Conservation (phyloP, 1,284 basidiomycete species). For the Pulchroboletus neoregius region DNA sequence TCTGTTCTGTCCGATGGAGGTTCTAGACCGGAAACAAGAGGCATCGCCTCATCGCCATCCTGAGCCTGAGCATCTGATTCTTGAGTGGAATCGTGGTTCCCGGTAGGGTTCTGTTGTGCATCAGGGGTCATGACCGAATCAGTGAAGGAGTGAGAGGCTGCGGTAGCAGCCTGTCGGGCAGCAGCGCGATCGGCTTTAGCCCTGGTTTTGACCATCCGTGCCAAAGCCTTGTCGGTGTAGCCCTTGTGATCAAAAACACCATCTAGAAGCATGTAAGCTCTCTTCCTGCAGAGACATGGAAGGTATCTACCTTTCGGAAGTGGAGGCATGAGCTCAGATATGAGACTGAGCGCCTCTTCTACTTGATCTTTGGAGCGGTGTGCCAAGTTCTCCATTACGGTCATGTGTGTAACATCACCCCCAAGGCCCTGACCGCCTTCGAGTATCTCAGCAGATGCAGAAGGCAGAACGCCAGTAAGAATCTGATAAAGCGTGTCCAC, state of each 20-base stretch:
- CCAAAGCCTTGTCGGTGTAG: slow-evolving; percentile 85
- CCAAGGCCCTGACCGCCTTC: slow-evolving; percentile 68
- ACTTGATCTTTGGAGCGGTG: slow-evolving; percentile 96
- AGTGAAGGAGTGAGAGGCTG: slow-evolving; percentile 30
- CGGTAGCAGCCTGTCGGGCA: slow-evolving; percentile 47
- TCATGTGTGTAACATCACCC: slow-evolving; percentile 89
- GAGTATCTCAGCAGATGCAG: slow-evolving; percentile 58
- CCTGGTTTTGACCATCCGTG: slow-evolving; percentile 69
- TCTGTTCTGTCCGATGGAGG: slow-evolving; percentile 58
- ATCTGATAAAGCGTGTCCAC: slow-evolving; percentile 91
- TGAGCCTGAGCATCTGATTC: slow-evolving; percentile 33
- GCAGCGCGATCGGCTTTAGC: slow-evolving; percentile 72
- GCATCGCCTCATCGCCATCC: slow-evolving; percentile 36
- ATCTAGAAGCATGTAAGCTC: slow-evolving; percentile 46
- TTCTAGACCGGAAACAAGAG: slow-evolving; percentile 25
- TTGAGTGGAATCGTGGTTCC: slow-evolving; percentile 27
- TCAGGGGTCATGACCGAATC: slow-evolving; percentile 28
- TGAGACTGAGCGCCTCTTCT: slow-evolving; percentile 83
- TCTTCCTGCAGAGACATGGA: background rate
- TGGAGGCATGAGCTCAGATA: slow-evolving; percentile 88
- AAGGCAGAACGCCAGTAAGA: slow-evolving; percentile 84
- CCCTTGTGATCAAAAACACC: slow-evolving; percentile 90
- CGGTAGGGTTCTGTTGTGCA: slow-evolving; percentile 12
- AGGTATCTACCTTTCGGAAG: slow-evolving; percentile 76
- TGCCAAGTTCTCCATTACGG: slow-evolving; percentile 94